These are phyloP conservation scores for Maudiozyma turicensis DNA, from an alignment of 805 yeast species.

Conservation along the genomic window DNA sequence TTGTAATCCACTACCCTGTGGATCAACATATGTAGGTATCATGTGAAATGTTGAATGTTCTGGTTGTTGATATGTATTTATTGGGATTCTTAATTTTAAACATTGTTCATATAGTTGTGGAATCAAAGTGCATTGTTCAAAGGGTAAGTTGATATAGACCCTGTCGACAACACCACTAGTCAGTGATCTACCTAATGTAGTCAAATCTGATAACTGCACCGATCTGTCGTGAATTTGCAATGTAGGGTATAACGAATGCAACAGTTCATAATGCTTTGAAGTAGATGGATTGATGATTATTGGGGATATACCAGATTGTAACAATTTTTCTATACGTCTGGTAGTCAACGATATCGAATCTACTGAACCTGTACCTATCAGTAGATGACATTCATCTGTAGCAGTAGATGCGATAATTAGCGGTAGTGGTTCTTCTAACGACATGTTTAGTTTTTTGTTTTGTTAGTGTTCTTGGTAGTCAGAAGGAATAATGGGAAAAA, in stretches of 20 bases:
- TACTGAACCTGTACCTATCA: conserved; percentile 38
- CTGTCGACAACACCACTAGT: conserved; percentile 63
- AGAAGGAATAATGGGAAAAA: background rate
- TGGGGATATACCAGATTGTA: conserved; percentile 49
- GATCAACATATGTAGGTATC: conserved; percentile 59
- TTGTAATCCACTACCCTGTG: conserved; percentile 51
- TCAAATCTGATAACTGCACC: conserved; percentile 38
- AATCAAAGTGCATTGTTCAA: conserved; percentile 26
- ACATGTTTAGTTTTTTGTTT: background rate
- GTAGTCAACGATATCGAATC: conserved; percentile 18
- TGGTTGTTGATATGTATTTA: conserved; percentile 69
- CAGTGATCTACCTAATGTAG: conserved; percentile 47
- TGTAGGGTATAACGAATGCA: conserved; percentile 11
- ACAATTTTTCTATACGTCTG: conserved; percentile 37
- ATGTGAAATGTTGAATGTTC: conserved; percentile 67
- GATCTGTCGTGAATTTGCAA: conserved; percentile 26
- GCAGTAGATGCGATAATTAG: conserved; percentile 36
- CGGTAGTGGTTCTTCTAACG: background rate
- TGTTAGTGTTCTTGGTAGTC: background rate
- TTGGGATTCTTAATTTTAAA: conserved; percentile 58
- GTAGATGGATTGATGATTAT: conserved; percentile 35
- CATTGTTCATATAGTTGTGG: conserved; percentile 42
- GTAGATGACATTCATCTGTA: conserved; percentile 43
- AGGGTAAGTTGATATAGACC: conserved; percentile 53
- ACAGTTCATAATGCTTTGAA: conserved; percentile 13